Percentiles rank a stretch among this genome's conserved stretches.
Evolutionary conservation across 768 basidiomycete genomes (phyloP).

Genomic region (Rhodotorula toruloides): DNA sequence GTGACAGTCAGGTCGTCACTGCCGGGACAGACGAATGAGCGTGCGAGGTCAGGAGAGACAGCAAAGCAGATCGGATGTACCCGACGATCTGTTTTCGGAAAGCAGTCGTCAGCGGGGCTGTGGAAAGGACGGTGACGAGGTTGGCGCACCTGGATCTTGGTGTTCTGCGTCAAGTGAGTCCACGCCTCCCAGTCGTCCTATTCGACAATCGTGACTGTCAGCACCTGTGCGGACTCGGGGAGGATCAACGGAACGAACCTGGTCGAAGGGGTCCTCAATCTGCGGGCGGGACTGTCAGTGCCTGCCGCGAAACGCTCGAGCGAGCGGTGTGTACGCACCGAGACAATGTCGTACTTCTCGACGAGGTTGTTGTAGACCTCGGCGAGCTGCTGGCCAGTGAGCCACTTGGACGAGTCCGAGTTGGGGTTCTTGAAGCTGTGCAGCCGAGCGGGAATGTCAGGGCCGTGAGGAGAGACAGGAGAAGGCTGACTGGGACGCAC

Average conservation of each 20-base stretch:
- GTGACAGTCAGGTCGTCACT: conserved; percentile 92
- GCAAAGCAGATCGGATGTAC: neutral
- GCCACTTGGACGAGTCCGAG: conserved; percentile 94
- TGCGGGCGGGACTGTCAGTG: too few relatives aligned
- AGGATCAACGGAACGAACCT: too few relatives aligned
- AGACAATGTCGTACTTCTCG: conserved; percentile 86
- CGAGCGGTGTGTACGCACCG: too few relatives aligned
- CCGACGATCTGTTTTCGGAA: conserved; percentile 45
- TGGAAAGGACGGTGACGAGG: neutral
- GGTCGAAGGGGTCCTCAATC: conserved; percentile 97
- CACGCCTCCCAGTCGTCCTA: conserved; percentile 99
- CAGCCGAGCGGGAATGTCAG: neutral
- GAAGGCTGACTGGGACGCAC: conserved; percentile 5
- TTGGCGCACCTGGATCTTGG: conserved; percentile 59
- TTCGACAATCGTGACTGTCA: too few relatives aligned
- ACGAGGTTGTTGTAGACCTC: conserved; percentile 80
- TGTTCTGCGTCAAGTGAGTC: conserved; percentile 76
- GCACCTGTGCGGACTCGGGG: too few relatives aligned
- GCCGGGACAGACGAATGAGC: neutral
- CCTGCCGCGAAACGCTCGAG: too few relatives aligned
- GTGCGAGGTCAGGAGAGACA: neutral
- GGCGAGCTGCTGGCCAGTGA: conserved; percentile 84
- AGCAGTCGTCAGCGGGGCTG: neutral
- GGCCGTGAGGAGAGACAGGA: too few relatives aligned
- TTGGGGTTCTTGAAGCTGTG: conserved; percentile 93